Base-by-base conservation (phyloP, 2,329 filamentous ascomycete genomes). In the Aureobasidium sp. region DNA sequence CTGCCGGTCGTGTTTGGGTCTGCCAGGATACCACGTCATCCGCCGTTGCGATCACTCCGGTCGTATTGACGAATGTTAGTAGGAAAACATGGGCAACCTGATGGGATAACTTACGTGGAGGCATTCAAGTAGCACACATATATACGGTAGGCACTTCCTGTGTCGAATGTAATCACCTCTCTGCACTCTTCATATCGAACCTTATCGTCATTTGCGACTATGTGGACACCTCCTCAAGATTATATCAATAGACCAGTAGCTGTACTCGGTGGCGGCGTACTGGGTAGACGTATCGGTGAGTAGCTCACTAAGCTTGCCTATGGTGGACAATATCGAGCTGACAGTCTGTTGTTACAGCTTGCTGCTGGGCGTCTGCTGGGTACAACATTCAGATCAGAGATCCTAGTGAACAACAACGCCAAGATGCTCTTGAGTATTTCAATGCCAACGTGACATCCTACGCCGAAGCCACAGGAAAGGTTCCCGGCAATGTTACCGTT, bases 361-460 rank as follows among this genome's bases (percentile, higher is more conserved):
- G 51, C 51, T 59, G 56, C n/a, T 80, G 75, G 75, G 73, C 71
- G 14, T 71, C 77, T 1, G 74, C 71, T 8, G 79, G 79, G 2
- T 78, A 76, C 65, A 66, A 75, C 25, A 77, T 81, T 8, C 62
- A 70, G 27, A 74, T 81, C 63, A 71, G 75, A 17, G 80, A 81
- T 39, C 78, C 76, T 0, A 73, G 69, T 45, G 45, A 69, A 4
- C 68, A 77, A 42, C 73, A 76, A 36, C 70, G 73, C 6, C 66
- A 67, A 4, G 74, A 72, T 3, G 77, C 76, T 1, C 37, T 77
- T 1, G 66, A 75, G 36, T 81, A 79, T 67, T 70, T 78, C 61
- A 67, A 72, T 2, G 69, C 70, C 4, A 77, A 77, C 57, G 68
- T 76, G 6, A 66, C 59, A 51, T 63, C 63, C 25, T 31, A 66